These are phyloP conservation scores for Volvox carteri DNA, from an alignment of 163 green algal genomes.

Conservation along the genomic window DNA sequence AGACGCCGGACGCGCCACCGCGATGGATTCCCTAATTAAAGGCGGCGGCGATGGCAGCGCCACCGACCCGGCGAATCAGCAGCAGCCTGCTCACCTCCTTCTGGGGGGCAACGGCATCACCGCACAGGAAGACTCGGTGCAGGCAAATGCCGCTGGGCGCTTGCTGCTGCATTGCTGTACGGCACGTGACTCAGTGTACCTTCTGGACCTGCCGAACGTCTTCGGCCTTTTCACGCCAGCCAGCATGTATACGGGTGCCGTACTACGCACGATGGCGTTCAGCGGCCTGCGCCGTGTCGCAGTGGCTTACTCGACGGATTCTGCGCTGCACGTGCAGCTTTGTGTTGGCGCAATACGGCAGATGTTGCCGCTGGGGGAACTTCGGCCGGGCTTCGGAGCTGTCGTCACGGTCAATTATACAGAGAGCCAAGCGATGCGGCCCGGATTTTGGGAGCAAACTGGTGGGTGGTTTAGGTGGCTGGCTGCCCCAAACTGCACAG, in stretches of 20 bases:
- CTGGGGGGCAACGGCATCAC: conserved; percentile 37
- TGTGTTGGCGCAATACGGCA: not conserved
- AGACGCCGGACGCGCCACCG: not conserved
- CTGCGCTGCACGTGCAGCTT: not conserved
- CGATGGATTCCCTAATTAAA: not conserved
- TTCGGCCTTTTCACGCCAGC: conserved; percentile 38
- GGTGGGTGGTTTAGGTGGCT: no score
- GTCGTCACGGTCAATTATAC: not conserved
- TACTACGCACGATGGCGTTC: conserved; percentile 27
- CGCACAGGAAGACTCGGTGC: not conserved
- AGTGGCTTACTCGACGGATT: not conserved
- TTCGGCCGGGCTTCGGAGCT: conserved; percentile 18
- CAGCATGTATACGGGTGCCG: not conserved
- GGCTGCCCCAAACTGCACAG: no score
- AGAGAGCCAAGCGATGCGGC: no score
- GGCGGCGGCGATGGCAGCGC: not conserved
- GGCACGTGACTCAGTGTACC: conserved; percentile 31
- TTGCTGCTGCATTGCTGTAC: conserved; percentile 49
- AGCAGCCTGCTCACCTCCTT: conserved; percentile 28
- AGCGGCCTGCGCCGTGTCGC: not conserved
- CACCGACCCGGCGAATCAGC: no score
- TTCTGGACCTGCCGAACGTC: conserved; percentile 4
- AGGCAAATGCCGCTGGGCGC: conserved; percentile 6
- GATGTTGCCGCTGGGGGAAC: conserved; percentile 15
- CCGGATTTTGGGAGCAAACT: no score